These are phyloP conservation scores for Chaetomium olivaceum DNA, from an alignment of 2,329 filamentous ascomycete genomes.

Conservation along the genomic window DNA sequence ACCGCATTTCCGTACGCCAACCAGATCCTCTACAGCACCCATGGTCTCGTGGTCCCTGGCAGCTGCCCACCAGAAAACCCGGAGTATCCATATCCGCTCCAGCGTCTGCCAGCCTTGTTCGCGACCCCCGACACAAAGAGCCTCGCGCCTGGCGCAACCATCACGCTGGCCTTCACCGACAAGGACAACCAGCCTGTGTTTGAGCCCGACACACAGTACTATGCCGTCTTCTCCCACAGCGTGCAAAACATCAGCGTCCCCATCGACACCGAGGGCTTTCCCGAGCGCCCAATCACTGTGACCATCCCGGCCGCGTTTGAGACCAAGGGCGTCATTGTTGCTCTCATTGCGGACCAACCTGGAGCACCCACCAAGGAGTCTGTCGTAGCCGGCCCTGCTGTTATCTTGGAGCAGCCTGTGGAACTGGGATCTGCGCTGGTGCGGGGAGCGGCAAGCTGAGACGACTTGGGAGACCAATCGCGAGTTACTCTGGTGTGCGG, in stretches of 20 bases:
- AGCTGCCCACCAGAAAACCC: slow-evolving; percentile 32
- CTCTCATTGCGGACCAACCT: slow-evolving; percentile 22
- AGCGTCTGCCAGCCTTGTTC: slow-evolving; percentile 23
- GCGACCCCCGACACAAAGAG: slow-evolving; percentile 24
- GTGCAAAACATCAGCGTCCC: slow-evolving; percentile 27
- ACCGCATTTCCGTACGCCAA: slow-evolving; percentile 31
- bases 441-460: background rate
- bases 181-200: slow-evolving; percentile 24
- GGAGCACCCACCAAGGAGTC: slow-evolving; percentile 29
- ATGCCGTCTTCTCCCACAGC: slow-evolving; percentile 30
- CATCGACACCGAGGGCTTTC: slow-evolving; percentile 23
- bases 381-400: slow-evolving; percentile 27
- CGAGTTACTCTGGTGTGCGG: background rate
- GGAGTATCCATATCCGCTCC: slow-evolving; percentile 25
- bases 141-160: slow-evolving; percentile 22
- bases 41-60: slow-evolving; percentile 26
- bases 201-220: slow-evolving; percentile 21
- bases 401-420: slow-evolving; percentile 25
- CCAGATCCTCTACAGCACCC: slow-evolving; percentile 30
- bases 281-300: slow-evolving; percentile 21
- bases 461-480: background rate
- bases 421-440: slow-evolving; percentile 2
- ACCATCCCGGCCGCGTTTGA: slow-evolving; percentile 29
- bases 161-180: slow-evolving; percentile 25
- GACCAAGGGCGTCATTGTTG: slow-evolving; percentile 28